These are phyloP conservation scores for Volvariella surrecta DNA, from an alignment of 1,284 basidiomycete species.

Conservation along the genomic window DNA sequence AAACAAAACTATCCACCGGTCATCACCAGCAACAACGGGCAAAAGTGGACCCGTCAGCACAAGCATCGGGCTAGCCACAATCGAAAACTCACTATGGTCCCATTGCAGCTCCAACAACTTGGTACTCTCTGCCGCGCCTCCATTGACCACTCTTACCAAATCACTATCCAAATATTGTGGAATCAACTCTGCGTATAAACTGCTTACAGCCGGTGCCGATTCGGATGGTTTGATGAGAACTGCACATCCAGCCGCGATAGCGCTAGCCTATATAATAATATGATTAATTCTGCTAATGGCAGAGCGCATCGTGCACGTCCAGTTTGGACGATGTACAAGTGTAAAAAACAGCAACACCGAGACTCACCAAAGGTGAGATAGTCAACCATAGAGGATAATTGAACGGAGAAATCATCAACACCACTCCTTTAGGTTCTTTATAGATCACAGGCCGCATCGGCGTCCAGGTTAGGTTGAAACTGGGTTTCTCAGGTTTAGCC, in stretches of 20 bases:
- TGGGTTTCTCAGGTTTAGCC: slow-evolving; percentile 59
- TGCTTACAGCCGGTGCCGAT: slow-evolving; percentile 54
- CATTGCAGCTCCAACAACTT: slow-evolving; percentile 60
- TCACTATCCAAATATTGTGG: slow-evolving; percentile 79
- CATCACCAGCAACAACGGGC: no score
- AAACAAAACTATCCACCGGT: slow-evolving; percentile 39
- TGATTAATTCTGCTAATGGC: slow-evolving; percentile 1
- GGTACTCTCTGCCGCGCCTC: slow-evolving; percentile 68
- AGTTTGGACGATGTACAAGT: no score
- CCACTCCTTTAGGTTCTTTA: slow-evolving; percentile 74
- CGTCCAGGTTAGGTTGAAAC: slow-evolving; percentile 45
- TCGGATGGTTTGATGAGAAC: slow-evolving; percentile 80
- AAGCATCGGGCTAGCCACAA: slow-evolving; percentile 1
- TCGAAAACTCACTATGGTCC: slow-evolving; percentile 67
- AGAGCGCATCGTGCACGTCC: no score
- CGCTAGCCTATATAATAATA: slow-evolving; percentile 43
- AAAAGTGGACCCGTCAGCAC: slow-evolving; percentile 4
- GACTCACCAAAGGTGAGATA: slow-evolving; percentile 44
- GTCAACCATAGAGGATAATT: slow-evolving; percentile 51
- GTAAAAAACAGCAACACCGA: no score
- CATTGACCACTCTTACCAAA: slow-evolving; percentile 67
- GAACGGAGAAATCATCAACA: slow-evolving; percentile 60
- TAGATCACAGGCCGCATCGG: slow-evolving; percentile 55
- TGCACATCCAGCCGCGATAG: slow-evolving; percentile 76
- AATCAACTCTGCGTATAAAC: slow-evolving; percentile 66